Base-by-base conservation (phyloP, 1,284 basidiomycete genomes). In the Gomphus bonarii region DNA sequence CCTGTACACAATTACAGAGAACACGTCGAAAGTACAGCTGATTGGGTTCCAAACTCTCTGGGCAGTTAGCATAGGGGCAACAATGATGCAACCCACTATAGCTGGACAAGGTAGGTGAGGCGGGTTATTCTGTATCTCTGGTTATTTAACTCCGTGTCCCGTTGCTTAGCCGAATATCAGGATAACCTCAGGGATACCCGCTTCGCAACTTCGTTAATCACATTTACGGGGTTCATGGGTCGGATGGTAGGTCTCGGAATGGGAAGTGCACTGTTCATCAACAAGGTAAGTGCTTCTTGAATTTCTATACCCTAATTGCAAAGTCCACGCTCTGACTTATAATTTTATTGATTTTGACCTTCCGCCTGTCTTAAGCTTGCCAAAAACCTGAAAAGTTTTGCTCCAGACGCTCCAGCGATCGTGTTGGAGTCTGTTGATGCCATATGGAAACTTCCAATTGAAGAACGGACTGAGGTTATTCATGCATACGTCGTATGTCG, bases 401-500 rank as follows among this genome's bases (percentile, higher is more conserved):
- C 55, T 4, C 55, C 55, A 10, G 25, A 50, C 25, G 55, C 55
- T 31, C 55, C 55, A 14, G 49, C 51, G 20, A 18, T 52, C 11
- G 49, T 52, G 18, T 47, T 56, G 8, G 49, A 16, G 4, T 51
- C 49, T 31, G 50, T 57, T 14, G 48, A 47, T 18, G 55, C 55
- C 4, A 33, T 57, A 12, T 57, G 36, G 35, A 2, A 14, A 40
- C 50, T 57, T 30, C 49, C 55, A 28, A 3, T 5, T 3, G 55
- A 52, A 9, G 35, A 28, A 10, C 49, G 55, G 12, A 9, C 36
- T 3, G 8, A 25, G 6, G 49, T 52, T 10, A 44, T 57, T 20
- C 55, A 57, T 40, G 55, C 55, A 25, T 57, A 57, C n/a, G 55
- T 57, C 11, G 55, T 57, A 57, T 31, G 55, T 51, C 40, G 12